A percentile compares a stretch with the other conserved stretches of the same genome.
These are phyloP conservation scores for Botrytis fragariae DNA, from an alignment of 2,329 filamentous ascomycete species.

Conservation along the genomic window DNA sequence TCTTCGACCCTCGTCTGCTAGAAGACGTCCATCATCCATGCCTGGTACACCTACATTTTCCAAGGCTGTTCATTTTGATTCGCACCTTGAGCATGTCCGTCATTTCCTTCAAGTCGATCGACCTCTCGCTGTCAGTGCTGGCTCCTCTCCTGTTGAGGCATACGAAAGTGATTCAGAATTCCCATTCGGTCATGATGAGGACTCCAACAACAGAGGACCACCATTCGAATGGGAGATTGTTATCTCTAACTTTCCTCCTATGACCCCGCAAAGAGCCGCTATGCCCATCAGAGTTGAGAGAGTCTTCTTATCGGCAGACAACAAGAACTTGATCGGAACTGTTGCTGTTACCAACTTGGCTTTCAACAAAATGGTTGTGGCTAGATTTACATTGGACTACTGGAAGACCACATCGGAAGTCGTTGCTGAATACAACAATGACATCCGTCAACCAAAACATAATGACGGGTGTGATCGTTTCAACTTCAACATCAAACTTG, in stretches of 20 bases:
- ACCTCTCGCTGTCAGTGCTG: slow-evolving; percentile 92
- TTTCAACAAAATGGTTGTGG: slow-evolving; percentile 86
- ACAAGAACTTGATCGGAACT: slow-evolving; percentile 80
- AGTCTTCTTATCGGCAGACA: slow-evolving; percentile 82
- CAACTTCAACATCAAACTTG: slow-evolving; percentile 88
- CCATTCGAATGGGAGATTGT: slow-evolving; percentile 85
- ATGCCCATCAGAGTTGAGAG: slow-evolving; percentile 78
- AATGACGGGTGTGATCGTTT: slow-evolving; percentile 79
- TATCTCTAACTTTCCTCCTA: slow-evolving; percentile 76
- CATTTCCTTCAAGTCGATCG: slow-evolving; percentile 94
- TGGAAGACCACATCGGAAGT: slow-evolving; percentile 99
- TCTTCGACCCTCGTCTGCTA: slow-evolving; percentile 70
- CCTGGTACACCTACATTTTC: slow-evolving; percentile 93
- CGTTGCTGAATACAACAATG: slow-evolving; percentile 79
- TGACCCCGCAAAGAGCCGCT: slow-evolving; percentile 59
- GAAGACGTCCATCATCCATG: slow-evolving; percentile 88
- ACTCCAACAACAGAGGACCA: slow-evolving; percentile 37
- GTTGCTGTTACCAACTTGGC: slow-evolving; percentile 84
- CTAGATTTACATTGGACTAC: slow-evolving; percentile 93
- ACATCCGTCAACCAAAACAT: slow-evolving; percentile 65
- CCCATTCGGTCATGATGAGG: slow-evolving; percentile 64
- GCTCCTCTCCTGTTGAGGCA: slow-evolving; percentile 83
- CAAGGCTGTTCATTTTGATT: slow-evolving; percentile 98
- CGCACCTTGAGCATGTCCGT: slow-evolving; percentile 90
- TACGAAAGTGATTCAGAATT: slow-evolving; percentile 89